These are phyloP conservation scores for Kluyveromyces aestuarii DNA, from an alignment of 805 yeast species.

Conservation along the genomic window DNA sequence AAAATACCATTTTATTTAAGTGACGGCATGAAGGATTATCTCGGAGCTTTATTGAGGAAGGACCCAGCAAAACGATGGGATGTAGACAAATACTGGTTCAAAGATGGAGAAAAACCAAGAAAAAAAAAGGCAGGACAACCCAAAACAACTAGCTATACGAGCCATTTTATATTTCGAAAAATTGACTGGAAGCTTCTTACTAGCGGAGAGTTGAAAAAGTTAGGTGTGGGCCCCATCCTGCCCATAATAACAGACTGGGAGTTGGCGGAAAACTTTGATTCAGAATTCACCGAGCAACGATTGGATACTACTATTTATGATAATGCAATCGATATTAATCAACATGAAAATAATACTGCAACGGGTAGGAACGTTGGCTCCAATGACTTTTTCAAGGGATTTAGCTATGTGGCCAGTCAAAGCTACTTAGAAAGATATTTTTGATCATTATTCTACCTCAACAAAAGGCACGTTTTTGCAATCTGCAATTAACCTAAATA, in stretches of 20 bases:
- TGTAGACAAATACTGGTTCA: constrained; percentile 43
- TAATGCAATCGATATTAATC: constrained; percentile 6
- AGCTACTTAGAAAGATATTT: constrained; percentile 29
- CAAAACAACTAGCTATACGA: constrained; percentile 34
- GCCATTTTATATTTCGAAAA: constrained; percentile 69
- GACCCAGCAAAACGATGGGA: constrained; percentile 61
- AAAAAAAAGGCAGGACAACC: constrained; percentile 24
- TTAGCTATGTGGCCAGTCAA: constrained; percentile 29
- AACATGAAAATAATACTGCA: background rate
- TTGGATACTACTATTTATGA: constrained; percentile 26
- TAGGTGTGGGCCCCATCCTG: constrained; percentile 62
- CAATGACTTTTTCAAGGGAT: constrained; percentile 28
- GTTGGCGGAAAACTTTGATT: constrained; percentile 76
- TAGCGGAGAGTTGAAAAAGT: constrained; percentile 34
- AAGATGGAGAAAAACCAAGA: constrained; percentile 13
- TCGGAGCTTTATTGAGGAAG: constrained; percentile 56
- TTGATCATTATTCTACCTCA: constrained; percentile 2
- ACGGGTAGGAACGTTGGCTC: constrained; percentile 4
- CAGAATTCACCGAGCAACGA: constrained; percentile 66
- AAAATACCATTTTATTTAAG: constrained; percentile 69
- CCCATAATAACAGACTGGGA: constrained; percentile 76
- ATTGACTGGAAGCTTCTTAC: constrained; percentile 59
- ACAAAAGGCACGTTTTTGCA: no score
- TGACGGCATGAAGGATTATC: constrained; percentile 69
- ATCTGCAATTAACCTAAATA: no score